Evolutionary conservation across 169 alveolate genomes (phyloP).

Genomic region (Cryptosporidium canis): DNA sequence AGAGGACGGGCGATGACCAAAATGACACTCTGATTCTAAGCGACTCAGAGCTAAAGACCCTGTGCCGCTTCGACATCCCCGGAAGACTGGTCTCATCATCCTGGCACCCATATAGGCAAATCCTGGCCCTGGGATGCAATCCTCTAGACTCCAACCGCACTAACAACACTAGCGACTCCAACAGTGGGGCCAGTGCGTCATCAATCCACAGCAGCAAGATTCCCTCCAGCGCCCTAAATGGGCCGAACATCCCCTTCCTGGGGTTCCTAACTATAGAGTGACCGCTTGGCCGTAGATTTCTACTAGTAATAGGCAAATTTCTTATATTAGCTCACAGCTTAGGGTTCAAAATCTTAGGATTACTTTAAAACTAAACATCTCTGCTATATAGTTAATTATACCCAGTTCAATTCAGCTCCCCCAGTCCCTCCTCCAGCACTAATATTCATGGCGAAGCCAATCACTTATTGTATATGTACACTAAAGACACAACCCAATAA

Average conservation of each 20-base stretch:
- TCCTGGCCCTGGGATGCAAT: slow-evolving; percentile 25
- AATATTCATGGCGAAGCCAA: no score
- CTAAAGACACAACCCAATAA: neutral
- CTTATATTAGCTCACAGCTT: no score
- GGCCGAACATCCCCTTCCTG: slow-evolving; percentile 49
- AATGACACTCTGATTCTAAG: slow-evolving; percentile 32
- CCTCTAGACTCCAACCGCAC: slow-evolving; percentile 8
- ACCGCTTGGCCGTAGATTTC: no score
- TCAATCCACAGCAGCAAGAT: slow-evolving; percentile 47
- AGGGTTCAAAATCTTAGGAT: no score
- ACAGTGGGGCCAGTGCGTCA: slow-evolving; percentile 15
- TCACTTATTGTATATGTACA: no score
- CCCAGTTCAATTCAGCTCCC: no score
- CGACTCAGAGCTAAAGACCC: neutral
- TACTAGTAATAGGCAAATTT: no score
- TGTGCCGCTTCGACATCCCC: slow-evolving; percentile 61
- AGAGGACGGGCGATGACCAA: slow-evolving; percentile 13
- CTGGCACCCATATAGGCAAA: slow-evolving; percentile 70
- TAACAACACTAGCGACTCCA: slow-evolving; percentile 22
- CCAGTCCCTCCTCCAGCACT: no score
- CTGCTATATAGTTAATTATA: no score
- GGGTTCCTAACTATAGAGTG: slow-evolving; percentile 64
- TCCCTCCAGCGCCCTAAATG: slow-evolving; percentile 51
- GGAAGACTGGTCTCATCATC: slow-evolving; percentile 40
- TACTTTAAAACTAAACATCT: no score